Percentiles rank a stretch among this genome's conserved stretches.
Evolutionary conservation across 164 flowering plant species (phyloP).

Genomic region (Macadamia tetraphylla): DNA sequence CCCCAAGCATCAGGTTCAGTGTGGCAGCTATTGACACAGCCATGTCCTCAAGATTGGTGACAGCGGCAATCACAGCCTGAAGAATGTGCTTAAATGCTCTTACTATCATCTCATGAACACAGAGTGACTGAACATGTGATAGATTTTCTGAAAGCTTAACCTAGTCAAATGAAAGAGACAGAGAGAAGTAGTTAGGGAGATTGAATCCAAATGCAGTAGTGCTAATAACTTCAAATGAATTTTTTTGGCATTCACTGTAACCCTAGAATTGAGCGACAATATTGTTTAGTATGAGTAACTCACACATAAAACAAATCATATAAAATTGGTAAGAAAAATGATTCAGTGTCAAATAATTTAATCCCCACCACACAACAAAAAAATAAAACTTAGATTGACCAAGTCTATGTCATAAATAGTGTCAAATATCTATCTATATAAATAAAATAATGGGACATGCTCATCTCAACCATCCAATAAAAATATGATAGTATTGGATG

Average conservation of each 20-base stretch:
- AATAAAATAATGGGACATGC: too few relatives aligned
- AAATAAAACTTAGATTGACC: too few relatives aligned
- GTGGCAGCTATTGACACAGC: slow-evolving; percentile 77
- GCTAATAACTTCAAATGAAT: too few relatives aligned
- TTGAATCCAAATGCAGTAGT: background rate
- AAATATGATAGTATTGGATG: too few relatives aligned
- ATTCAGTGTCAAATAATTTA: too few relatives aligned
- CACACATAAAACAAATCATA: background rate
- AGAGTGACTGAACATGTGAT: slow-evolving; percentile 93
- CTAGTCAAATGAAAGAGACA: slow-evolving; percentile 30
- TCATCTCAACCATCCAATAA: too few relatives aligned
- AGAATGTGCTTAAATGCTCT: slow-evolving; percentile 96
- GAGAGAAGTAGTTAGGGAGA: background rate
- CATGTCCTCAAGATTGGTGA: slow-evolving; percentile 43
- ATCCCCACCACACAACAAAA: too few relatives aligned
- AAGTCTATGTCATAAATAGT: too few relatives aligned
- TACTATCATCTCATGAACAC: slow-evolving; percentile 95
- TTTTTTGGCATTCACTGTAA: too few relatives aligned
- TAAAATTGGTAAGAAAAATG: too few relatives aligned
- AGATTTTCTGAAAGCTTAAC: slow-evolving; percentile 93
- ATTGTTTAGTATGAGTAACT: background rate
- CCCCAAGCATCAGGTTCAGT: slow-evolving; percentile 85
- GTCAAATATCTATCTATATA: too few relatives aligned
- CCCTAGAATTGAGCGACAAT: background rate
- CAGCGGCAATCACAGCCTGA: slow-evolving; percentile 84